A percentile compares a stretch with the other conserved stretches of the same genome.
Evolutionary conservation across 768 basidiomycete genomes (phyloP).

Genomic region (Mycena chlorophos): DNA sequence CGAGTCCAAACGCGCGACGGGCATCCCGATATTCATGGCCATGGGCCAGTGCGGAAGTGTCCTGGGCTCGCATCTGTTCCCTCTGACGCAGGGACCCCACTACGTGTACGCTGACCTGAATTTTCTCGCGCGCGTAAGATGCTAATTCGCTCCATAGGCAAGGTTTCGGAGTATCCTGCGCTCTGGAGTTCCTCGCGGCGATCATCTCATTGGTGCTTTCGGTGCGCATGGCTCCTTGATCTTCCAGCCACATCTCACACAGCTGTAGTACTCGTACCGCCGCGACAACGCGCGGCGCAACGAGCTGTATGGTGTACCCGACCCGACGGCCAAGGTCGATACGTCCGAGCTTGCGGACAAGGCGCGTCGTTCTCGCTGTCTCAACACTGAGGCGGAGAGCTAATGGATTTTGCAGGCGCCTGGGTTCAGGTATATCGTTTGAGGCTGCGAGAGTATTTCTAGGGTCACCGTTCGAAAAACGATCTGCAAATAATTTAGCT

Average conservation of each 20-base stretch:
- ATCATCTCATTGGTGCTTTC: slow-evolving; percentile 52
- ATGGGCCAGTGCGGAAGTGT: slow-evolving; percentile 79
- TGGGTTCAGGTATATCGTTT: too few species aligned
- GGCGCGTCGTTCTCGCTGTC: slow-evolving; percentile 38
- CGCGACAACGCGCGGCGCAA: slow-evolving; percentile 61
- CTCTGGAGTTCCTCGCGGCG: slow-evolving; percentile 56
- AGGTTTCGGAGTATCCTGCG: slow-evolving; percentile 61
- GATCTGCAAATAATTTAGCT: too few species aligned
- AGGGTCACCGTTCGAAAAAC: too few species aligned
- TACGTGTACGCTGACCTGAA: slow-evolving; percentile 52
- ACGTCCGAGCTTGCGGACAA: slow-evolving; percentile 67
- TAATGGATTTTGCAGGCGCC: too few species aligned
- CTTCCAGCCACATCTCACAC: not conserved
- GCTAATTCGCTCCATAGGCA: slow-evolving; percentile 37
- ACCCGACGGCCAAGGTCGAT: slow-evolving; percentile 51
- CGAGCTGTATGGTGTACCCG: slow-evolving; percentile 50
- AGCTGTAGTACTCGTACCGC: slow-evolving; percentile 59
- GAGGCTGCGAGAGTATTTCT: slow-evolving; percentile 17
- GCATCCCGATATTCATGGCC: slow-evolving; percentile 77
- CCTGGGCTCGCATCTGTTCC: slow-evolving; percentile 75
- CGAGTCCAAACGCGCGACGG: slow-evolving; percentile 74
- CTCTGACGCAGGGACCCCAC: slow-evolving; percentile 58
- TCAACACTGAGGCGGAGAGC: too few species aligned
- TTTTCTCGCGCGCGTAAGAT: not conserved
- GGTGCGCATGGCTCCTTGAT: slow-evolving; percentile 32